A percentile compares a stretch with the other conserved stretches of the same genome.
Conservation (phyloP, 2,329 filamentous ascomycete species). For the Dactylellina drechsleri region DNA sequence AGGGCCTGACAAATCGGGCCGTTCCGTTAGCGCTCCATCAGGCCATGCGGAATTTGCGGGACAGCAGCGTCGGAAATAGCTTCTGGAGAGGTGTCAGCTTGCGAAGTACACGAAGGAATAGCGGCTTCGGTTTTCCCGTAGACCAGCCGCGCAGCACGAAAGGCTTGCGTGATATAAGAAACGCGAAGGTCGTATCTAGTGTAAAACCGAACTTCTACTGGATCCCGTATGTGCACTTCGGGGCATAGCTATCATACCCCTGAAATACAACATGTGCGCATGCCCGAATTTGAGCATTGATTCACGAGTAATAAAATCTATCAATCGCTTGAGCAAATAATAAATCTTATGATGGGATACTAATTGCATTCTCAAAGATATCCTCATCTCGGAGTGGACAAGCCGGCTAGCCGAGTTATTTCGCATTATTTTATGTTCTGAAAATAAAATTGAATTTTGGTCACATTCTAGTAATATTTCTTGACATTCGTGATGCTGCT, state of each 20-base stretch:
- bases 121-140: not conserved
- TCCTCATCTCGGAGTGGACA: no score
- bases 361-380: no score
- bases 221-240: not conserved
- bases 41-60: not conserved
- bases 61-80: not conserved
- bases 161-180: not conserved
- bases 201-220: not conserved
- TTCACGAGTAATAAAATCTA: no score
- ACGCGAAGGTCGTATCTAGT: not conserved
- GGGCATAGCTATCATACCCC: not conserved
- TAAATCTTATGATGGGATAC: no score
- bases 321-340: no score
- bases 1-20: conserved; percentile 8
- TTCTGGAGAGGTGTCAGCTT: not conserved
- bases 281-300: no score
- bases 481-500: no score
- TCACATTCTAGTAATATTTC: no score
- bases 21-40: conserved; percentile 26
- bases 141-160: not conserved
- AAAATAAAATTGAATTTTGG: no score
- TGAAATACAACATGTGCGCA: no score
- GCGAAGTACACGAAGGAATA: not conserved
- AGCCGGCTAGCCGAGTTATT: no score
- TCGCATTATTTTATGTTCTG: no score